Percentiles rank a stretch among this genome's conserved stretches.
Evolutionary conservation across 192 early-diverging fungal species (phyloP).

Genomic region (Backusella tuberculispora): DNA sequence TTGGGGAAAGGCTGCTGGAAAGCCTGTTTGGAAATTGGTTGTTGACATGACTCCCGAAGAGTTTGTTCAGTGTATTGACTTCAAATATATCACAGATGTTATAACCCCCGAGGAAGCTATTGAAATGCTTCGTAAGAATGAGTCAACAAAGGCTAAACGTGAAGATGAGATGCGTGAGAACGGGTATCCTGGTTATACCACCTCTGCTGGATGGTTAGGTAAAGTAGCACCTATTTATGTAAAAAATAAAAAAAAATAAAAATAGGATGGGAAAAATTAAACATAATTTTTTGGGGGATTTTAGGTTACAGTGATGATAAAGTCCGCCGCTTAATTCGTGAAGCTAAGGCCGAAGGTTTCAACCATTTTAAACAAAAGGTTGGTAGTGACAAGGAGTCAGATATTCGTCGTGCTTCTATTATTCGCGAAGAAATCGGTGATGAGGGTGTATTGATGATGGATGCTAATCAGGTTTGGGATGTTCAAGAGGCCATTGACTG

Average conservation of each 20-base stretch:
- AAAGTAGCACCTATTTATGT: not conserved
- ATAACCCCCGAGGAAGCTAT: constrained; percentile 48
- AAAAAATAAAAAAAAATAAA: constrained; percentile 12
- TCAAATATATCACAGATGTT: constrained; percentile 50
- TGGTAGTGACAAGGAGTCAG: constrained; percentile 38
- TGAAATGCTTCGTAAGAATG: constrained; percentile 44
- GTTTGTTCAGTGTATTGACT: constrained; percentile 46
- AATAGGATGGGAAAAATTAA: not conserved
- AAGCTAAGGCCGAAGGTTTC: constrained; percentile 48
- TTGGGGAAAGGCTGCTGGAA: constrained; percentile 46
- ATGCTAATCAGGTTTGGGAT: constrained; percentile 57
- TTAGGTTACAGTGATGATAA: constrained; percentile 51
- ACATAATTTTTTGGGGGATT: not conserved
- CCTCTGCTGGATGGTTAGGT: constrained; percentile 50
- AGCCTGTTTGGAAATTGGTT: constrained; percentile 51
- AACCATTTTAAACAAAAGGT: constrained; percentile 54
- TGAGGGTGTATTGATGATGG: constrained; percentile 49
- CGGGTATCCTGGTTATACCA: constrained; percentile 49
- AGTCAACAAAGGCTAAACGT: constrained; percentile 41
- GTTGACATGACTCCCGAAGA: constrained; percentile 48
- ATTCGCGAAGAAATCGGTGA: constrained; percentile 50
- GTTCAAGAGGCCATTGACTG: constrained; percentile 52
- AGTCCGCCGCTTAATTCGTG: constrained; percentile 32
- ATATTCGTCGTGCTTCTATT: constrained; percentile 45
- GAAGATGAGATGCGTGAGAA: constrained; percentile 40